Percentiles rank a stretch among this genome's conserved stretches.
These are phyloP conservation scores for Sclerotinia minor DNA, from an alignment of 2,329 filamentous ascomycete species.

Conservation along the genomic window DNA sequence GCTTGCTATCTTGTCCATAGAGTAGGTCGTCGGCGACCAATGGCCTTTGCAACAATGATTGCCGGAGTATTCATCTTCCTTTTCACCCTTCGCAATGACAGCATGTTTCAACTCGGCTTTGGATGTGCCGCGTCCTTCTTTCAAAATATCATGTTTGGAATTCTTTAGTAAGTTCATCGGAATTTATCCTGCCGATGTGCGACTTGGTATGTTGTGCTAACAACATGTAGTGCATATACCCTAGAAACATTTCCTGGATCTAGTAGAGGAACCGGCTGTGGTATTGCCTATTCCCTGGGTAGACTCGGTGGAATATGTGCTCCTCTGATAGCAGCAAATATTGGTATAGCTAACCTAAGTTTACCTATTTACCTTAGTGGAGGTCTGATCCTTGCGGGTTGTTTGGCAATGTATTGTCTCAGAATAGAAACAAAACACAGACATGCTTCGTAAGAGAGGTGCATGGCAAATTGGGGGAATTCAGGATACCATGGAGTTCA, in stretches of 20 bases:
- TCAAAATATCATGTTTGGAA: conserved; percentile 76
- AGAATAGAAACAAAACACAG: conserved; percentile 64
- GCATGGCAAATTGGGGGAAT: not conserved
- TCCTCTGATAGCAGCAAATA: conserved; percentile 63
- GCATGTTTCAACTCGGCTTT: conserved; percentile 61
- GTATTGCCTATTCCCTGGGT: conserved; percentile 71
- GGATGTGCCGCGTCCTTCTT: conserved; percentile 69
- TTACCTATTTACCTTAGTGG: conserved; percentile 60
- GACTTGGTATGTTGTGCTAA: not conserved
- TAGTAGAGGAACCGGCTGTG: conserved; percentile 69
- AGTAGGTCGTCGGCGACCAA: conserved; percentile 70
- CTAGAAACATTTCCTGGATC: conserved; percentile 75
- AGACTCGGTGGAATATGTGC: conserved; percentile 66
- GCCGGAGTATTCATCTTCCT: conserved; percentile 71
- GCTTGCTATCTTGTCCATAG: conserved; percentile 72
- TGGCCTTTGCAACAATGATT: conserved; percentile 65
- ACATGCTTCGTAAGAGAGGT: conserved; percentile 50
- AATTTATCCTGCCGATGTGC: not conserved
- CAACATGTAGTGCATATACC: conserved; percentile 58
- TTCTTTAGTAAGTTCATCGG: conserved; percentile 55
- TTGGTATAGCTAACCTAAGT: conserved; percentile 48
- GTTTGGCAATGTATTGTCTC: conserved; percentile 59
- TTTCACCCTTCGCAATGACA: conserved; percentile 59
- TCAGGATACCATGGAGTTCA: not conserved
- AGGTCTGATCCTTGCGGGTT: conserved; percentile 57